Conservation (phyloP, 2,329 filamentous ascomycete species). For the Aaosphaeria pasadenensis region DNA sequence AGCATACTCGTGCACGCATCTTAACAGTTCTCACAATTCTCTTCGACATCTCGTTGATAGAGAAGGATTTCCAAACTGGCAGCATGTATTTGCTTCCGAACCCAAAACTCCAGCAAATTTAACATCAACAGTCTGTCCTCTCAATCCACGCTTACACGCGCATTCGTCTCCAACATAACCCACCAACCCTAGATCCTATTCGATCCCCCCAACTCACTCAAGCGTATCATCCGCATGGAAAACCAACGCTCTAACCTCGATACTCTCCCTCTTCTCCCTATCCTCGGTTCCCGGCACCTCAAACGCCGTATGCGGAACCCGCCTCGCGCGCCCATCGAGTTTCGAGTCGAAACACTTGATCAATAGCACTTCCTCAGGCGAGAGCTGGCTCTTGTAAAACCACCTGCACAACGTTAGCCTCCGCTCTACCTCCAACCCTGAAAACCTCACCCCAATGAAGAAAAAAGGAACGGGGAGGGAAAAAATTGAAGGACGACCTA, state of each 20-base stretch:
- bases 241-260: constrained; percentile 33
- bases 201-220: constrained; percentile 6
- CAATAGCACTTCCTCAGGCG: constrained; percentile 28
- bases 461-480: background rate
- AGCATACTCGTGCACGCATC: too few species aligned
- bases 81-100: too few species aligned
- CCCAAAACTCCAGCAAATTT: too few species aligned
- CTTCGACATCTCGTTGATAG: too few species aligned
- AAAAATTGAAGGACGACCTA: constrained; percentile 6
- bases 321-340: constrained; percentile 29
- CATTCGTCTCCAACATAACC: too few species aligned
- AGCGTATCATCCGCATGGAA: constrained; percentile 30
- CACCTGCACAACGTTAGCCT: constrained; percentile 11
- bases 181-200: too few species aligned
- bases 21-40: too few species aligned
- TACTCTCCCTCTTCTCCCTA: constrained; percentile 28
- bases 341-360: constrained; percentile 37
- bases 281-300: constrained; percentile 21
- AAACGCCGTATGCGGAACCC: constrained; percentile 35
- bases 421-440: background rate
- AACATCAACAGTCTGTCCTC: too few species aligned
- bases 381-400: constrained; percentile 29
- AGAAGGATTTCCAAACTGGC: too few species aligned
- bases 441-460: background rate
- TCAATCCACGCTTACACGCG: too few species aligned